Evolutionary conservation across 495 filamentous ascomycete species (phyloP).

Genomic region (Daldinia concentrica): DNA sequence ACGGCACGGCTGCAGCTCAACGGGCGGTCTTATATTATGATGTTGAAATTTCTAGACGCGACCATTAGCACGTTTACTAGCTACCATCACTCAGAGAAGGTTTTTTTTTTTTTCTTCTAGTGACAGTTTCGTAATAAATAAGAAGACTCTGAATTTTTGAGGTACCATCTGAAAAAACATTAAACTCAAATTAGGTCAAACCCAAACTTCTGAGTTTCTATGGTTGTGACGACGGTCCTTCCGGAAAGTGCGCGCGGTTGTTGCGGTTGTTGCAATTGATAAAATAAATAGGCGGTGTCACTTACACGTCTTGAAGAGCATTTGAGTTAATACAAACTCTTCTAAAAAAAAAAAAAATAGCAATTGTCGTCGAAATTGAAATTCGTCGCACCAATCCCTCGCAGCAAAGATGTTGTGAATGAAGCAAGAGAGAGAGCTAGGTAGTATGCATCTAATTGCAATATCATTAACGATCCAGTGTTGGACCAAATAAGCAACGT

Average conservation of each 20-base stretch:
- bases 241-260: slow-evolving; percentile 7
- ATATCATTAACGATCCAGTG: neutral
- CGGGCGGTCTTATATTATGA: slow-evolving; percentile 7
- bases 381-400: slow-evolving; percentile 8
- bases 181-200: neutral
- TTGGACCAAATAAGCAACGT: slow-evolving; percentile 27
- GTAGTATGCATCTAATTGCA: slow-evolving; percentile 14
- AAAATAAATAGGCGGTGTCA: slow-evolving; percentile 17
- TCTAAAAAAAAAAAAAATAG: slow-evolving; percentile 17
- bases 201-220: neutral
- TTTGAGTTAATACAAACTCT: slow-evolving; percentile 3
- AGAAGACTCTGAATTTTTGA: too few species aligned
- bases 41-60: slow-evolving; percentile 13
- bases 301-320: slow-evolving; percentile 34
- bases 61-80: slow-evolving; percentile 13
- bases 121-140: neutral
- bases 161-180: neutral
- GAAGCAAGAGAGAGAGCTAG: slow-evolving; percentile 21
- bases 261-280: neutral
- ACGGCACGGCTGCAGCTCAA: slow-evolving; percentile 13
- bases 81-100: neutral
- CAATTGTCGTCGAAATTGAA: neutral
- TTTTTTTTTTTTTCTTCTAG: neutral
- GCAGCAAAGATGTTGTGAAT: slow-evolving; percentile 30
- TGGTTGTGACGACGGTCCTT: neutral